Evolutionary conservation across 2,329 filamentous ascomycete genomes (phyloP).

Genomic region (Sporothrix pseudoabietina): DNA sequence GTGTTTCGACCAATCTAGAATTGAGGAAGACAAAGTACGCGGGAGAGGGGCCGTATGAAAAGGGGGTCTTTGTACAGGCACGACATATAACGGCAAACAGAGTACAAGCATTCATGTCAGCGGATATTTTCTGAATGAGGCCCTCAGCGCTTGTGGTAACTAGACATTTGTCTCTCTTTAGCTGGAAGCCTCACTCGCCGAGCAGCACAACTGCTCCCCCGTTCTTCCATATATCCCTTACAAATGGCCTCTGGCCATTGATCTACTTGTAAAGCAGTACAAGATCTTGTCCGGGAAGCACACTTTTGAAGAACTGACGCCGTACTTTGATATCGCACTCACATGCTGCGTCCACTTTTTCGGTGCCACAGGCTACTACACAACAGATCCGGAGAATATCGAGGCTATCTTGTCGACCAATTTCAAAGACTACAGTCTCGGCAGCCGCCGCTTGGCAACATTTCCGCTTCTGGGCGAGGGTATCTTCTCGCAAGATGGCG

Average conservation of each 20-base stretch:
- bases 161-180: background rate
- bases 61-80: background rate
- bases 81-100: too few species aligned
- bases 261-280: background rate
- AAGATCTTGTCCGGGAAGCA: background rate
- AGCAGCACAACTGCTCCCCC: background rate
- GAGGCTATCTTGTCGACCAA: background rate
- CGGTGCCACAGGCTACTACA: background rate
- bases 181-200: background rate
- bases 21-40: too few species aligned
- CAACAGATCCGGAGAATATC: background rate
- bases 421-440: background rate
- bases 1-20: too few species aligned
- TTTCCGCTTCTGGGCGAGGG: background rate
- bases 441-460: background rate
- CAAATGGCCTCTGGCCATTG: background rate
- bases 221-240: background rate
- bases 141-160: background rate
- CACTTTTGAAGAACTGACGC: background rate
- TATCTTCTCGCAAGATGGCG: background rate
- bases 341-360: background rate
- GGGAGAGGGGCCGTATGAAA: background rate
- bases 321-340: slow-evolving; percentile 1
- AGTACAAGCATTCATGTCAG: too few species aligned
- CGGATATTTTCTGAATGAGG: too few species aligned